These are phyloP conservation scores for Fusarium newnesense DNA, from an alignment of 2,329 filamentous ascomycete species.

Conservation along the genomic window DNA sequence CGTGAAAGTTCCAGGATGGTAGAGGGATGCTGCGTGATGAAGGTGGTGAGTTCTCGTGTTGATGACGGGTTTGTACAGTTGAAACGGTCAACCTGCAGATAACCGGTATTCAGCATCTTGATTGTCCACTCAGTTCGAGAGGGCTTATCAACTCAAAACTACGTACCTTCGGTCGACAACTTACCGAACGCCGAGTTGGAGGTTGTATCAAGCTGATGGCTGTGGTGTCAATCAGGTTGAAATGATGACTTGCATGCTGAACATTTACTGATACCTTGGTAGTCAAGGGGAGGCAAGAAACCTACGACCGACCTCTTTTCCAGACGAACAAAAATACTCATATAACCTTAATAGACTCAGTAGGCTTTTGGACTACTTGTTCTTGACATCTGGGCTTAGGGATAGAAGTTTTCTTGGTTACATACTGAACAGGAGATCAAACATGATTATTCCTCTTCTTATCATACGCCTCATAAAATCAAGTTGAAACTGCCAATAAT, in stretches of 20 bases:
- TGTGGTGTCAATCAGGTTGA: not conserved
- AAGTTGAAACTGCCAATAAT: not conserved
- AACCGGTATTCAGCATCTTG: constrained; percentile 1
- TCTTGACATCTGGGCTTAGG: not conserved
- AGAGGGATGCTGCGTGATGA: not conserved
- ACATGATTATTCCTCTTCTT: not conserved
- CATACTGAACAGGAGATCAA: not conserved
- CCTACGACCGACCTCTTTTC: not conserved
- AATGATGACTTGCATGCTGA: not conserved
- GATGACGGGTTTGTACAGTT: constrained; percentile 20
- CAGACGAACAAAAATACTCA: not conserved
- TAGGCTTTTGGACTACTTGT: not conserved
- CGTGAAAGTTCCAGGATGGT: not conserved
- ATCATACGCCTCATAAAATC: not conserved
- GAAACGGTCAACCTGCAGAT: constrained; percentile 22
- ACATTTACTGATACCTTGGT: not conserved
- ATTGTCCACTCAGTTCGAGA: constrained; percentile 6
- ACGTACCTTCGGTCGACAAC: not conserved
- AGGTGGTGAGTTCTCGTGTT: not conserved
- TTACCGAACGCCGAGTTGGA: not conserved
- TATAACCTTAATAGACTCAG: not conserved
- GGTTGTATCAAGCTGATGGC: not conserved
- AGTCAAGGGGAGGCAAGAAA: not conserved
- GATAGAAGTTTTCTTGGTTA: not conserved
- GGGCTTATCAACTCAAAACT: constrained; percentile 12